Evolutionary conservation across 306 rosid genomes (phyloP).

Genomic region (Macrotyloma uniflorum): DNA sequence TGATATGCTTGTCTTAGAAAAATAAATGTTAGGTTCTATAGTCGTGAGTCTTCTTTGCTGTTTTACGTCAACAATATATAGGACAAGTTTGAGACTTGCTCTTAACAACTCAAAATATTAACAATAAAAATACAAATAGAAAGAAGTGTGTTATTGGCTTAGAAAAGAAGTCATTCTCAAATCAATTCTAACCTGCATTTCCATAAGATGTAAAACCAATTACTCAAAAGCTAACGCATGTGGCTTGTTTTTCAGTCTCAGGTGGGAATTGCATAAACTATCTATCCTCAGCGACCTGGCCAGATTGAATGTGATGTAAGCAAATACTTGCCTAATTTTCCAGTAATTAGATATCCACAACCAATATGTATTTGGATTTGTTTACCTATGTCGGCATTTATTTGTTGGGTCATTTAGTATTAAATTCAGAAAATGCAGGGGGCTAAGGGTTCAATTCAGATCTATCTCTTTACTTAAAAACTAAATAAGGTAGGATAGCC

Average conservation of each 20-base stretch:
- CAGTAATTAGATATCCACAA: background rate
- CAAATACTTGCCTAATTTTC: constrained; percentile 42
- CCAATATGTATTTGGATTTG: background rate
- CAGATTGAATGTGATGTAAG: constrained; percentile 92
- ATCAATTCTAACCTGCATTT: constrained; percentile 7
- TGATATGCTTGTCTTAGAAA: background rate
- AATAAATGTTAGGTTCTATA: background rate
- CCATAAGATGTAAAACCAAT: constrained; percentile 25
- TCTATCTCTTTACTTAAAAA: background rate
- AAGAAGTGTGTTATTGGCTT: background rate
- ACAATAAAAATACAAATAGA: background rate
- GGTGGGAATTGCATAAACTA: constrained; percentile 59
- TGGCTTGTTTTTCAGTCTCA: constrained; percentile 52
- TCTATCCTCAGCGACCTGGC: constrained; percentile 92
- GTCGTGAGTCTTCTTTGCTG: background rate
- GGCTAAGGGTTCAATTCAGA: background rate
- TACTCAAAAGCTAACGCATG: constrained; percentile 32
- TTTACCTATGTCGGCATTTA: constrained; percentile 5
- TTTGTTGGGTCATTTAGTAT: background rate
- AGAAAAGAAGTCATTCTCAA: constrained; percentile 18
- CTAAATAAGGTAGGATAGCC: background rate
- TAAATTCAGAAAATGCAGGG: background rate
- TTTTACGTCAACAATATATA: constrained; percentile 2
- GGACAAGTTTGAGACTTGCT: constrained; percentile 20
- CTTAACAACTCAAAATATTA: constrained; percentile 7